phyloP scores from a whole-genome alignment of 352 stramenopile species.

The Globisporangium cederbergense region DNA sequence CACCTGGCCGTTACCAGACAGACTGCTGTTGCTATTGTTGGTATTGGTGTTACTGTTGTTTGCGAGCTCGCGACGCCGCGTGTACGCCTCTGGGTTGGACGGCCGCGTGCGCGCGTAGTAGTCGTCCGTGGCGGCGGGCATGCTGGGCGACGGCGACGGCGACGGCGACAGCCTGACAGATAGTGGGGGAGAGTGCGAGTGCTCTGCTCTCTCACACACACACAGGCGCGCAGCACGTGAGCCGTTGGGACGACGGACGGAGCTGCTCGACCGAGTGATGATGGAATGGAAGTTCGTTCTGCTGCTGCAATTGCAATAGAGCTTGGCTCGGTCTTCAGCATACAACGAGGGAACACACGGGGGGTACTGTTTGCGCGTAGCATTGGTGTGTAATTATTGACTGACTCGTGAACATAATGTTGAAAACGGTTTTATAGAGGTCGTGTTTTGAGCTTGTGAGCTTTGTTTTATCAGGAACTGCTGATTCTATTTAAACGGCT shows the following conservation, averaged over 20 bases:
- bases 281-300: too few relatives aligned
- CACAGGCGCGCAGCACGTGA: neutral
- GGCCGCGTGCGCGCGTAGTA: constrained; percentile 34
- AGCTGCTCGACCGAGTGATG: neutral
- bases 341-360: too few relatives aligned
- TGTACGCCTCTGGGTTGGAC: constrained; percentile 21
- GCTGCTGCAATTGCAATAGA: too few relatives aligned
- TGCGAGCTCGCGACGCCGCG: constrained; percentile 14
- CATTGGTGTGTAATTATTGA: too few relatives aligned
- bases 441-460: too few relatives aligned
- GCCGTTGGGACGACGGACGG: neutral
- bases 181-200: neutral
- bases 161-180: too few relatives aligned
- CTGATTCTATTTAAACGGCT: too few relatives aligned
- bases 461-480: too few relatives aligned
- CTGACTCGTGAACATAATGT: too few relatives aligned
- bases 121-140: constrained; percentile 26
- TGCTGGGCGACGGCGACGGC: neutral
- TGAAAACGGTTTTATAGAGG: too few relatives aligned
- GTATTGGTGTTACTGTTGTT: neutral
- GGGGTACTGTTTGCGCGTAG: too few relatives aligned
- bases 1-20: constrained; percentile 7
- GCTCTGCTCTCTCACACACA: neutral
- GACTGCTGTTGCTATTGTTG: neutral
- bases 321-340: too few relatives aligned